A percentile compares a stretch with the other conserved stretches of the same genome.
These are phyloP conservation scores for Pichia sp. DNA, from an alignment of 1,139 yeast species.

Conservation along the genomic window DNA sequence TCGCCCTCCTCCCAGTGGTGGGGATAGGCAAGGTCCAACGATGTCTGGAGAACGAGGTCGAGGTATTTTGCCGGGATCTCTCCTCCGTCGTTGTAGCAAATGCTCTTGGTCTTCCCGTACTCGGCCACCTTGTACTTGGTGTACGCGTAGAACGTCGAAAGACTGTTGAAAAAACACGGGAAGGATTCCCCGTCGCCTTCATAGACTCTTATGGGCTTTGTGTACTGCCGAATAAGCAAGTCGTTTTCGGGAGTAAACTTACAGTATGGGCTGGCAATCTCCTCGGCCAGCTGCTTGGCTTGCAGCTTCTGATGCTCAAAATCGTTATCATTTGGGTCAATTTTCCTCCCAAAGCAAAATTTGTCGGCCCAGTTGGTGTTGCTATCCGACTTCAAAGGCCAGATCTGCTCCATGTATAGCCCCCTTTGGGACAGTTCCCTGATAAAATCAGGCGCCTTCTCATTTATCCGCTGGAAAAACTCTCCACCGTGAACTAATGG, in stretches of 20 bases:
- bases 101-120: slow-evolving; percentile 17
- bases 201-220: slow-evolving; percentile 29
- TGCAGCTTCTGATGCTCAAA: slow-evolving; percentile 27
- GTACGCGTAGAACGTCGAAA: slow-evolving; percentile 7
- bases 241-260: slow-evolving; percentile 29
- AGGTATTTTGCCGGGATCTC: slow-evolving; percentile 25
- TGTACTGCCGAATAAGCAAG: slow-evolving; percentile 30
- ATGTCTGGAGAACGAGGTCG: slow-evolving; percentile 24
- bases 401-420: slow-evolving; percentile 21
- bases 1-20: slow-evolving; percentile 33
- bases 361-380: slow-evolving; percentile 30
- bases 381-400: slow-evolving; percentile 18
- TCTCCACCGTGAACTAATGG: slow-evolving; percentile 35
- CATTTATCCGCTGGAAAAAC: slow-evolving; percentile 24
- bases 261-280: slow-evolving; percentile 28
- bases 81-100: slow-evolving; percentile 28
- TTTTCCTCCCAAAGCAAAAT: slow-evolving; percentile 31
- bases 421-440: slow-evolving; percentile 28
- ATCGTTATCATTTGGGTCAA: slow-evolving; percentile 22
- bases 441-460: background rate
- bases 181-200: background rate
- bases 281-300: slow-evolving; percentile 27
- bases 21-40: slow-evolving; percentile 20
- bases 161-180: slow-evolving; percentile 26
- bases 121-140: slow-evolving; percentile 1